A percentile compares a stretch with the other conserved stretches of the same genome.
phyloP scores from a whole-genome alignment of 495 filamentous ascomycete genomes.

The Penicillium angulare region DNA sequence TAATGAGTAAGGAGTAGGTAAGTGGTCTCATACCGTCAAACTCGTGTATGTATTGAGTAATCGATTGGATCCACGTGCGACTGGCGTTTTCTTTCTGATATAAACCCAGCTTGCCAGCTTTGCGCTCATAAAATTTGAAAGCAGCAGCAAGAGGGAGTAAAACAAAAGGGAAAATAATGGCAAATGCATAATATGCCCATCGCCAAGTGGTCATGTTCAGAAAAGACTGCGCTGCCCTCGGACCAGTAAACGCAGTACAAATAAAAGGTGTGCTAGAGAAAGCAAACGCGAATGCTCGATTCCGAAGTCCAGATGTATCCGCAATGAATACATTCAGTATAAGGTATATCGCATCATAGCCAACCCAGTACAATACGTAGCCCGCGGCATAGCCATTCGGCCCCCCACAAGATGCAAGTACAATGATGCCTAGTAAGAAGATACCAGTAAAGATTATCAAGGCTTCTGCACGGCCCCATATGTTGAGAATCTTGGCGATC shows the following conservation, averaged over 20 bases:
- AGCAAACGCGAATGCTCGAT: slow-evolving; percentile 1
- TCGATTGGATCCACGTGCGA: slow-evolving; percentile 35
- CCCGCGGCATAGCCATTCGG: neutral
- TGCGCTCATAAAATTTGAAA: slow-evolving; percentile 1
- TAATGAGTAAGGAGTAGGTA: too few relatives aligned
- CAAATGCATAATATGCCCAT: neutral
- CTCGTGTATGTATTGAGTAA: slow-evolving; percentile 54
- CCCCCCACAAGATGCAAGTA: slow-evolving; percentile 45
- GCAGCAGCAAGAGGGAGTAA: neutral
- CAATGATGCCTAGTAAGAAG: slow-evolving; percentile 41
- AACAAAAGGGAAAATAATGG: neutral
- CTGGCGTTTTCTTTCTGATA: slow-evolving; percentile 15
- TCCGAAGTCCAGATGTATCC: neutral
- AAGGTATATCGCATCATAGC: neutral
- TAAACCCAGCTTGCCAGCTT: neutral
- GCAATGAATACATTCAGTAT: slow-evolving; percentile 1
- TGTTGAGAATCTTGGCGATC: slow-evolving; percentile 64
- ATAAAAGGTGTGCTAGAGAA: slow-evolving; percentile 1
- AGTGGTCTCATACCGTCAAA: slow-evolving; percentile 53
- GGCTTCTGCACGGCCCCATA: slow-evolving; percentile 53
- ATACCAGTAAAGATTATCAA: slow-evolving; percentile 48
- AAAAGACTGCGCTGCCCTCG: neutral
- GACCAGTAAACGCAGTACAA: slow-evolving; percentile 2
- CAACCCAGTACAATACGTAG: slow-evolving; percentile 2
- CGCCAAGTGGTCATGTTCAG: neutral